These are phyloP conservation scores for Saccharomyces hybrid DNA, from an alignment of 1,139 yeast species.

Conservation along the genomic window DNA sequence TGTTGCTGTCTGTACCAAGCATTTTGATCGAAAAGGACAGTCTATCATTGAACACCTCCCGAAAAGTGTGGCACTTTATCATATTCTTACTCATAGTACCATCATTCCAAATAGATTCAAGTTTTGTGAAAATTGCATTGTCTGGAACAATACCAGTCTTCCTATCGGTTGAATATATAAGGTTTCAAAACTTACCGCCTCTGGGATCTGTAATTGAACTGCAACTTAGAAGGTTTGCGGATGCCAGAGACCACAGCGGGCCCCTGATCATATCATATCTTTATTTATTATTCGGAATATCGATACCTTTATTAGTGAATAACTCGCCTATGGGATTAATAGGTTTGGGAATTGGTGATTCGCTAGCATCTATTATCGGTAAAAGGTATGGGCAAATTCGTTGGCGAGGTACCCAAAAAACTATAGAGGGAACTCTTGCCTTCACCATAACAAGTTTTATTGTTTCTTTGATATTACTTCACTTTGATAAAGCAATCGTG, in stretches of 20 bases:
- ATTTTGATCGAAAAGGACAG: constrained; percentile 31
- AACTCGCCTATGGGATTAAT: constrained; percentile 41
- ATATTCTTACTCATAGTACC: constrained; percentile 36
- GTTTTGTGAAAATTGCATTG: constrained; percentile 39
- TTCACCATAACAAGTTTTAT: constrained; percentile 42
- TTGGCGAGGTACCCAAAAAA: constrained; percentile 54
- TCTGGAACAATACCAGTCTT: constrained; percentile 35
- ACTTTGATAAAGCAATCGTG: constrained; percentile 26
- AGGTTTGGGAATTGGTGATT: constrained; percentile 49
- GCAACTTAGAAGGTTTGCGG: constrained; percentile 46
- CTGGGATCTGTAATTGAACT: constrained; percentile 34
- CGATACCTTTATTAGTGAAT: constrained; percentile 49
- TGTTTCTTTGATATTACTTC: constrained; percentile 19
- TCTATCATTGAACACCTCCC: constrained; percentile 41
- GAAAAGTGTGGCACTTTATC: constrained; percentile 46
- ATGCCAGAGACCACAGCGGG: constrained; percentile 56
- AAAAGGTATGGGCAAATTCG: constrained; percentile 41
- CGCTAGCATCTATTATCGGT: constrained; percentile 63
- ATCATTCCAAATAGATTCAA: constrained; percentile 38
- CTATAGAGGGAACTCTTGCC: constrained; percentile 60
- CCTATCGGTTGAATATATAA: constrained; percentile 39
- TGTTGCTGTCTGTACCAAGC: constrained; percentile 32
- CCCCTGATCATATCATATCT: constrained; percentile 62
- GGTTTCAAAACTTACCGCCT: constrained; percentile 44
- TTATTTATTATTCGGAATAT: constrained; percentile 53